Conservation (phyloP, 2,329 filamentous ascomycete species). For the Stachybotrys elegans region DNA sequence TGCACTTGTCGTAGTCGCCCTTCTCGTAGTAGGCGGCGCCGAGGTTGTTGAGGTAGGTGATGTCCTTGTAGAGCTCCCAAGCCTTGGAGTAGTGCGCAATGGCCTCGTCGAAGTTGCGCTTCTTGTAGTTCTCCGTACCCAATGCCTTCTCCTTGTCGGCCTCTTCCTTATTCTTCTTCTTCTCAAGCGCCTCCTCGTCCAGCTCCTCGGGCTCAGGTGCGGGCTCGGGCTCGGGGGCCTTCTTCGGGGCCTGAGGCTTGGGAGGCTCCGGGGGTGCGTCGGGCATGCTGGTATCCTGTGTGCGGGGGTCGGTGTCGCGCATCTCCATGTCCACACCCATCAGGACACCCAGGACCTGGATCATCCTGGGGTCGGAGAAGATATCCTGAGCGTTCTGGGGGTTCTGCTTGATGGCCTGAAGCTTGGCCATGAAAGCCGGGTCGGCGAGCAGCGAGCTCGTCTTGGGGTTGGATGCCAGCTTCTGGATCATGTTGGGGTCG, state of each 20-base stretch:
- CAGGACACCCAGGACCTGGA: conserved; percentile 89
- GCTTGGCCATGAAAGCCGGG: conserved; percentile 81
- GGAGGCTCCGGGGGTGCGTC: conserved; percentile 52
- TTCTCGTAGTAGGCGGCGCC: conserved; percentile 95
- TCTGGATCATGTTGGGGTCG: conserved; percentile 83
- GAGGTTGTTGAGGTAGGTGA: conserved; percentile 95
- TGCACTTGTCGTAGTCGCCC: conserved; percentile 82
- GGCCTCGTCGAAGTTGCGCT: conserved; percentile 90
- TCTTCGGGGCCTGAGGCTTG: conserved; percentile 31
- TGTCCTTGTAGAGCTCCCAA: conserved; percentile 92
- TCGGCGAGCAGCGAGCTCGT: conserved; percentile 78
- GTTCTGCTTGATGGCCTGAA: conserved; percentile 76
- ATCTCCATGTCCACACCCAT: conserved; percentile 86
- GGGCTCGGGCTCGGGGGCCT: conserved; percentile 41
- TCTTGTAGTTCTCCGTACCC: conserved; percentile 96
- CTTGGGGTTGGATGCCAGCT: conserved; percentile 92
- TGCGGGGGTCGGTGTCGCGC: conserved; percentile 30
- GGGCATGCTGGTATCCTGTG: conserved; percentile 67
- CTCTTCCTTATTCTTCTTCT: conserved; percentile 85
- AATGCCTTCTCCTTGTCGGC: conserved; percentile 93
- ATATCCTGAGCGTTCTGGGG: conserved; percentile 73
- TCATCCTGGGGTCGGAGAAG: conserved; percentile 84
- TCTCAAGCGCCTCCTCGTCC: conserved; percentile 78
- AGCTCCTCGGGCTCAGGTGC: conserved; percentile 63
- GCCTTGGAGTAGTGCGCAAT: conserved; percentile 93